Conservation (phyloP, 2,329 filamentous ascomycete species). For the Aspergillus sergii region DNA sequence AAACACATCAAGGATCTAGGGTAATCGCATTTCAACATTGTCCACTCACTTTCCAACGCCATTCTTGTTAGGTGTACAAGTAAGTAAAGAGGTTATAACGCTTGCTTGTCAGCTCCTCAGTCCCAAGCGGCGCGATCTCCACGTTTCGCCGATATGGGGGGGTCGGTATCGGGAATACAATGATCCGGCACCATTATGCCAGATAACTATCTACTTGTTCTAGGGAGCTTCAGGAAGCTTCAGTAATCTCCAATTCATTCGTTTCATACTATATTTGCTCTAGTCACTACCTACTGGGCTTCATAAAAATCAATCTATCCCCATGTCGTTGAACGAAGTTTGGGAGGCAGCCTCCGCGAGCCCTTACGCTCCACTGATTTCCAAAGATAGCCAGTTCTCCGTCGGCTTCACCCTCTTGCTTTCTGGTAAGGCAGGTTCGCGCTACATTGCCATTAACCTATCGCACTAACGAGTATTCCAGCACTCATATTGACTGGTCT, state of each 20-base stretch:
- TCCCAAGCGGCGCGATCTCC: constrained; percentile 16
- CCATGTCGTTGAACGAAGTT: constrained; percentile 76
- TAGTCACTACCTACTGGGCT: constrained; percentile 5
- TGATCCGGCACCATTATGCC: constrained; percentile 27
- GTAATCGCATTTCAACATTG: too few relatives aligned
- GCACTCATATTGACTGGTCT: constrained; percentile 71
- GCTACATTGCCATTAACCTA: not conserved
- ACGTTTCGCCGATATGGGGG: constrained; percentile 20
- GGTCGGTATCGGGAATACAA: constrained; percentile 24
- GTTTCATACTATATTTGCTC: not conserved
- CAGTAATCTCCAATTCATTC: constrained; percentile 6
- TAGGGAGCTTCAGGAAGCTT: constrained; percentile 15
- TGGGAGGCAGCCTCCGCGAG: constrained; percentile 91
- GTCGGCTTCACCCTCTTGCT: constrained; percentile 77
- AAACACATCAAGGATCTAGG: not conserved
- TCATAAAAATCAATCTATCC: constrained; percentile 13
- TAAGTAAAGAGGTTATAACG: constrained; percentile 3
- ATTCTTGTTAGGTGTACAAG: constrained; percentile 28
- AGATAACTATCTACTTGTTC: constrained; percentile 19
- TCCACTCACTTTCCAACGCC: constrained; percentile 36
- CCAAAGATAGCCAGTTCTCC: constrained; percentile 81
- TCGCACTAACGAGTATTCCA: constrained; percentile 31
- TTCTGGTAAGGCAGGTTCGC: constrained; percentile 51
- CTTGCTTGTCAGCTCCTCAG: constrained; percentile 10
- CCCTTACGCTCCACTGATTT: constrained; percentile 78